Evolutionary conservation across 306 rosid genomes (phyloP).

Genomic region (Cucurbita ficifolia): DNA sequence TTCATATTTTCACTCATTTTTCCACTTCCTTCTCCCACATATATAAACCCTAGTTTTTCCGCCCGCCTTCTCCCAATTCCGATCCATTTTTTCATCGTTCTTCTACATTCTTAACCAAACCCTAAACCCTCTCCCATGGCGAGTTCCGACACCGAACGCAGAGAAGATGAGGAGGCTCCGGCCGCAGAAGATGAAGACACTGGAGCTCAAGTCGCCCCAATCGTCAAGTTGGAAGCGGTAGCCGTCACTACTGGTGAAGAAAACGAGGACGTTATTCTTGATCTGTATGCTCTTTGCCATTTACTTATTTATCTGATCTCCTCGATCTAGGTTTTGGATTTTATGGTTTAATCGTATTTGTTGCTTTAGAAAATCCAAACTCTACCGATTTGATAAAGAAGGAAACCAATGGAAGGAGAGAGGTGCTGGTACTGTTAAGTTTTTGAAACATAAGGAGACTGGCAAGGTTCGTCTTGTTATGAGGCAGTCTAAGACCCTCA

Average conservation of each 20-base stretch:
- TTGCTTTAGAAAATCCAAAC: slow-evolving; percentile 61
- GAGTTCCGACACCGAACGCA: slow-evolving; percentile 63
- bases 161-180: slow-evolving; percentile 73
- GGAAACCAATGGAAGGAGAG: slow-evolving; percentile 92
- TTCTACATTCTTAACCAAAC: neutral
- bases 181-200: slow-evolving; percentile 91
- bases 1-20: neutral
- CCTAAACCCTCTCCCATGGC: slow-evolving; percentile 30
- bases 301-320: neutral
- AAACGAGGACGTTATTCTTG: slow-evolving; percentile 55
- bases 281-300: slow-evolving; percentile 31
- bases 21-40: neutral
- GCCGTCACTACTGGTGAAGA: slow-evolving; percentile 73
- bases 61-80: neutral
- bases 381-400: slow-evolving; percentile 78
- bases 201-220: slow-evolving; percentile 93
- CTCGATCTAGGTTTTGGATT: neutral
- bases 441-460: slow-evolving; percentile 51
- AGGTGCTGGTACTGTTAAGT: slow-evolving; percentile 74
- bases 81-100: neutral
- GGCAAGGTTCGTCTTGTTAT: slow-evolving; percentile 71
- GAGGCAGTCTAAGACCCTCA: slow-evolving; percentile 82
- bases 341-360: neutral
- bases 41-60: neutral
- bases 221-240: slow-evolving; percentile 73